Evolutionary conservation across 306 rosid species (phyloP).

Genomic region (Pyrus communis): DNA sequence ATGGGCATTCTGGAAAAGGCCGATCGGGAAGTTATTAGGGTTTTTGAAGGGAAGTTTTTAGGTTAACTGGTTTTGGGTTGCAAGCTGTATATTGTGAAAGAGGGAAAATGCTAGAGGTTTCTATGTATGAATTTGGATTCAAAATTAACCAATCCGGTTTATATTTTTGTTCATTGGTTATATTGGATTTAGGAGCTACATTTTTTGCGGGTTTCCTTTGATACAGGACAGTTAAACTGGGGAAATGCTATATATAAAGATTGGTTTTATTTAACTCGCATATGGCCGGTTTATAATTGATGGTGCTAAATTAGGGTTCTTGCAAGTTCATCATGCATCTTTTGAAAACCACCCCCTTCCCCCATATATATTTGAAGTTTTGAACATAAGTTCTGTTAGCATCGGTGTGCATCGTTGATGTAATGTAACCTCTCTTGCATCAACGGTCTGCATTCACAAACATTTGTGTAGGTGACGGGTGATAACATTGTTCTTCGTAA

Average conservation of each 20-base stretch:
- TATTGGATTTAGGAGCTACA: background rate
- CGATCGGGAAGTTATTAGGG: background rate
- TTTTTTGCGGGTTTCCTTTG: conserved; percentile 10
- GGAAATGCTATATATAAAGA: background rate
- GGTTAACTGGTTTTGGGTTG: background rate
- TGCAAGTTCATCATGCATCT: background rate
- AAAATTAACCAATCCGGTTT: background rate
- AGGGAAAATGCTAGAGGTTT: background rate
- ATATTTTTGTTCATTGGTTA: conserved; percentile 1
- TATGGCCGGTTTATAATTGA: background rate
- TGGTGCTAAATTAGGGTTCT: background rate
- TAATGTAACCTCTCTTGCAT: background rate
- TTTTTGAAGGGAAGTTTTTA: background rate
- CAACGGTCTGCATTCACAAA: background rate
- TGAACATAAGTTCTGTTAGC: background rate
- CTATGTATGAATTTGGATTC: background rate
- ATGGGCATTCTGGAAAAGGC: conserved; percentile 5
- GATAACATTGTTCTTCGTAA: background rate
- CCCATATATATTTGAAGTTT: background rate
- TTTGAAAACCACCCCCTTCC: background rate
- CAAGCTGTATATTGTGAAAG: background rate
- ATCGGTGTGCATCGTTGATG: background rate
- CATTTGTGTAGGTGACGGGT: background rate
- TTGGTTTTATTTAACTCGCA: background rate
- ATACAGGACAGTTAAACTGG: conserved; percentile 3